Base-by-base conservation (phyloP, 345 rosid species). In the Syzygium aqueum region DNA sequence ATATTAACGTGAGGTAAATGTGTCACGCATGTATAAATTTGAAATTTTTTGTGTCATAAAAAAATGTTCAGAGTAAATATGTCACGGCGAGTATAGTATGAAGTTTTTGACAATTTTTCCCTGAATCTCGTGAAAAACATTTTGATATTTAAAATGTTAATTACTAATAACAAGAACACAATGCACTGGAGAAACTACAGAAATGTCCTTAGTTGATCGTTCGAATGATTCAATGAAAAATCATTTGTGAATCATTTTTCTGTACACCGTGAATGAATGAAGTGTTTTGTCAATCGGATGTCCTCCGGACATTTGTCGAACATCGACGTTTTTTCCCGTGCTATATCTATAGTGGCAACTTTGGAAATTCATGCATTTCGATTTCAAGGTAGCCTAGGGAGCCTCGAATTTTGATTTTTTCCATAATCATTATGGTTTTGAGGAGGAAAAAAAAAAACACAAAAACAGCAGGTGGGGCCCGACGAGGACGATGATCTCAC, bases 401-500 rank as follows among this genome's bases (percentile, higher is more conserved):
- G 77, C 17, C 77, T 65, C 77, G 77, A 59, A n/a, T 61, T 61
- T 61, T 61, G 10, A 15, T 65, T 15, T 33, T 8, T 8, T 16
- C 40, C 33, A 28, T 3, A 17, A 67, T 30, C 43, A 30, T 67
- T 30, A 30, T 30, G 46, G 78, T 37, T 8, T 30, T 17, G 25
- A 2, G 4, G 11, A 67, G 33, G 19, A 15, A 19, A 33, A 15
- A 19, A 73, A 57, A 57, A 0, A 0, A 25, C 11, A 25, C 25
- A 10, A 3, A 51, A 57, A 57, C 2, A 73, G 33, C 37, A 17
- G 25, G 80, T 33, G 25, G 80, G 80, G 25, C 25, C 78, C 43
- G 43, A 16, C 22, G 77, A 11, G 37, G 40, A 65, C 78, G 78
- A 33, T 33, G 25, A 19, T 73, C 25, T 73, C 49, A 19, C 25